Evolutionary conservation across 2,329 filamentous ascomycete genomes (phyloP).

Genomic region (Pestalotiopsis sp.): DNA sequence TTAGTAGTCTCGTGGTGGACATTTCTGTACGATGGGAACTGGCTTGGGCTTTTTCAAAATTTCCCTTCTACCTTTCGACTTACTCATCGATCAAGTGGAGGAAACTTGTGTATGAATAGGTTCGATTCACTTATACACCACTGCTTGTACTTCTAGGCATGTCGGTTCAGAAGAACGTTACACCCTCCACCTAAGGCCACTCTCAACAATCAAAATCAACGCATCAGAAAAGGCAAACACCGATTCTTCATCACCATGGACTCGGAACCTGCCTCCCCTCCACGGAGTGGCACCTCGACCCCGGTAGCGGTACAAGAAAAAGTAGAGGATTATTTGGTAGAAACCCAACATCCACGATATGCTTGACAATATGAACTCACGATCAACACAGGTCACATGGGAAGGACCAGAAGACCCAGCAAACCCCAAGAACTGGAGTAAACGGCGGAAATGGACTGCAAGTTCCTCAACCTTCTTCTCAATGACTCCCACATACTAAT

Average conservation of each 20-base stretch:
- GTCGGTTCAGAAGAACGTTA: background rate
- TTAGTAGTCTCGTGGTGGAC: background rate
- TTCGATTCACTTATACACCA: background rate
- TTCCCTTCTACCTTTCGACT: background rate
- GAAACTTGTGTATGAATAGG: background rate
- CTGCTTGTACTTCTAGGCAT: background rate
- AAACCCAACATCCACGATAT: background rate
- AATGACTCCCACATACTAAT: background rate
- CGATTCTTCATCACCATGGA: background rate
- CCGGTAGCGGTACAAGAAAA: background rate
- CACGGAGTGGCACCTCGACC: background rate
- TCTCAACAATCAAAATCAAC: background rate
- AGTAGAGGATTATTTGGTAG: background rate
- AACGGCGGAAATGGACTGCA: slow-evolving; percentile 34
- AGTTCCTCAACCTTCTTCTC: background rate
- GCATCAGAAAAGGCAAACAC: background rate
- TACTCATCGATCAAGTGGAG: background rate
- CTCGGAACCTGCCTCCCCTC: no score
- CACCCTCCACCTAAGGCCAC: background rate
- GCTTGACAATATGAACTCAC: background rate
- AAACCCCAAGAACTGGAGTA: slow-evolving; percentile 51
- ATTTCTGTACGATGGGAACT: background rate
- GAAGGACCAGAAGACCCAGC: slow-evolving; percentile 45
- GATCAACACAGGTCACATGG: slow-evolving; percentile 40
- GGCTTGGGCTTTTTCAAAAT: background rate